phyloP scores from a whole-genome alignment of 139 green algal species.

The Chlorella sp. region DNA sequence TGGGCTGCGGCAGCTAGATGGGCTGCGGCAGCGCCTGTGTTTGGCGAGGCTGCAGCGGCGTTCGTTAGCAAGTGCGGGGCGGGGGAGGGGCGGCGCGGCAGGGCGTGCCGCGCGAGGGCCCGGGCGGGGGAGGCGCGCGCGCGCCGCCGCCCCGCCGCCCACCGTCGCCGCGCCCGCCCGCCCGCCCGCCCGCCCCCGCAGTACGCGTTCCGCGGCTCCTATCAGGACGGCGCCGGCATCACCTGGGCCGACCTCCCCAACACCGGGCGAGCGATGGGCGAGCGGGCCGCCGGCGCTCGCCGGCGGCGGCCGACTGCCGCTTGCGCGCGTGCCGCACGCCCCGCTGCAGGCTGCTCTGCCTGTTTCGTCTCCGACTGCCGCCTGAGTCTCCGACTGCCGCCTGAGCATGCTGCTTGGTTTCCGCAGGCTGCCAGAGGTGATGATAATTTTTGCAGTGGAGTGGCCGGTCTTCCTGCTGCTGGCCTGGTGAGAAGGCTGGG shows the following conservation, averaged over 20 bases:
- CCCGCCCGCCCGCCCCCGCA: too few species aligned
- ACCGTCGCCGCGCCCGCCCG: neutral
- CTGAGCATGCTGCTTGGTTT: constrained; percentile 37
- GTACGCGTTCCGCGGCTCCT: constrained; percentile 73
- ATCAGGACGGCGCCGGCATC: constrained; percentile 66
- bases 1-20: constrained; percentile 63
- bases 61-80: too few species aligned
- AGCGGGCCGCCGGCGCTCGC: too few species aligned
- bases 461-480: constrained; percentile 74
- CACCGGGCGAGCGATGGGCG: too few species aligned
- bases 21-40: too few species aligned
- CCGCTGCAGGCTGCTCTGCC: constrained; percentile 71
- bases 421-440: constrained; percentile 1
- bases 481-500: constrained; percentile 62
- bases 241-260: constrained; percentile 66
- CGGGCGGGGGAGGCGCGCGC: too few species aligned
- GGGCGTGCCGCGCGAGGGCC: too few species aligned
- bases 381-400: constrained; percentile 62
- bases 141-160: neutral
- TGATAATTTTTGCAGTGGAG: constrained; percentile 81
- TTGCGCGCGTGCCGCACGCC: too few species aligned
- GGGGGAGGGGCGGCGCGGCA: too few species aligned
- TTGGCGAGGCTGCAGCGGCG: too few species aligned
- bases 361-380: constrained; percentile 58
- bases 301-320: too few species aligned